These are phyloP conservation scores for Daldinia loculata DNA, from an alignment of 495 filamentous ascomycete species.

Conservation along the genomic window DNA sequence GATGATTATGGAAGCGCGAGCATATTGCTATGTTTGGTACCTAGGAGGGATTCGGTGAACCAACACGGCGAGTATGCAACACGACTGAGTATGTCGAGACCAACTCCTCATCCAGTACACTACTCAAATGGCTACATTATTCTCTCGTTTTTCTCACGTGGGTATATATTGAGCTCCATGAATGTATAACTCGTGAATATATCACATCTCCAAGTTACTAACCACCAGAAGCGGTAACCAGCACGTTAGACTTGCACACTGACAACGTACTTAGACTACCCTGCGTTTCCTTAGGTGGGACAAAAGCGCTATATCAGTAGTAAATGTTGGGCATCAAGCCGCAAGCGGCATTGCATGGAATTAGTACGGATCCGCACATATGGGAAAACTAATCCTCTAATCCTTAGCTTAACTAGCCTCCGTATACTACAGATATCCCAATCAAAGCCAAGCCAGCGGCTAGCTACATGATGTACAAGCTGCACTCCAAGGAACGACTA, in stretches of 20 bases:
- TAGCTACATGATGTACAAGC: neutral
- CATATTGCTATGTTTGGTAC: conserved; percentile 11
- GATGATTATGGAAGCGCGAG: conserved; percentile 10
- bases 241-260: neutral
- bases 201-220: conserved; percentile 2
- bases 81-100: neutral
- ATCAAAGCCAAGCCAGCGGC: neutral
- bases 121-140: neutral
- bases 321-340: conserved; percentile 5
- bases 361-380: neutral
- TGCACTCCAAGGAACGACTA: conserved; percentile 8
- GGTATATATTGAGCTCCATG: neutral
- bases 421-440: neutral
- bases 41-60: neutral
- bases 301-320: conserved; percentile 14
- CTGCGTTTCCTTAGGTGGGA: conserved; percentile 6
- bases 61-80: neutral
- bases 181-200: conserved; percentile 15
- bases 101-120: neutral
- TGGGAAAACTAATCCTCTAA: neutral
- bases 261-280: neutral
- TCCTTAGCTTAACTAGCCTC: neutral
- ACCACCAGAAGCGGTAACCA: neutral
- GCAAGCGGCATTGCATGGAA: conserved; percentile 10
- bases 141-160: neutral